Percentiles rank a stretch among this genome's conserved stretches.
Conservation (phyloP, 2,329 filamentous ascomycete species). For the Periglandula ipomoeae region DNA sequence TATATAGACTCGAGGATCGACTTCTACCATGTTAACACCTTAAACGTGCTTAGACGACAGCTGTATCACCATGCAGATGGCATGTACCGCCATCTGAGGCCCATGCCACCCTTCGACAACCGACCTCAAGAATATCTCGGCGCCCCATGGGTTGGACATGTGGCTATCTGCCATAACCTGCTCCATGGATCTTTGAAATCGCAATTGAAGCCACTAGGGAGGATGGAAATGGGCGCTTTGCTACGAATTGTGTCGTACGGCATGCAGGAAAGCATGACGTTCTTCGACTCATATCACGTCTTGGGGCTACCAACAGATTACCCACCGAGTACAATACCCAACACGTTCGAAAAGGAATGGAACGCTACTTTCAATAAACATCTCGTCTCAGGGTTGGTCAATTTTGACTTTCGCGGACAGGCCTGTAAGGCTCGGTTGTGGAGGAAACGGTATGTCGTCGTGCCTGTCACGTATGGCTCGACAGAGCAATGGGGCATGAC, state of each 20-base stretch:
- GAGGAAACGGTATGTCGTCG: constrained; percentile 10
- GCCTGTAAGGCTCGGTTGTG: constrained; percentile 4
- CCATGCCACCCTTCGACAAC: constrained; percentile 13
- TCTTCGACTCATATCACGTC: constrained; percentile 8
- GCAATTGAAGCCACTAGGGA: neutral
- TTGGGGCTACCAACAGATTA: neutral
- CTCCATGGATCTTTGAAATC: constrained; percentile 6
- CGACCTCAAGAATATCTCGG: constrained; percentile 2
- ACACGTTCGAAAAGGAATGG: constrained; percentile 1
- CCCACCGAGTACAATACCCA: neutral
- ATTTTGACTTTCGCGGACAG: neutral
- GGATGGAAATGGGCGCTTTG: constrained; percentile 8
- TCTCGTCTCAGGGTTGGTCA: constrained; percentile 2
- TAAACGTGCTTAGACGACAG: neutral
- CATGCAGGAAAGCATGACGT: constrained; percentile 10
- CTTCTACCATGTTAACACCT: neutral
- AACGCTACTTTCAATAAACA: constrained; percentile 5
- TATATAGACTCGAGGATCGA: constrained; percentile 2
- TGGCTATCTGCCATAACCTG: constrained; percentile 10
- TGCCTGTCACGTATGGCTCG: constrained; percentile 9
- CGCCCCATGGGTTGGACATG: constrained; percentile 9
- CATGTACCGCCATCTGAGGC: constrained; percentile 7
- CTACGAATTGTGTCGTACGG: constrained; percentile 13
- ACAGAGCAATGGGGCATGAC: constrained; percentile 13
- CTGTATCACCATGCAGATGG: neutral